Evolutionary conservation across 169 alveolate species (phyloP), one percentile per base, ranked within the genome.

Genomic region (Plasmodium berghei): DNA sequence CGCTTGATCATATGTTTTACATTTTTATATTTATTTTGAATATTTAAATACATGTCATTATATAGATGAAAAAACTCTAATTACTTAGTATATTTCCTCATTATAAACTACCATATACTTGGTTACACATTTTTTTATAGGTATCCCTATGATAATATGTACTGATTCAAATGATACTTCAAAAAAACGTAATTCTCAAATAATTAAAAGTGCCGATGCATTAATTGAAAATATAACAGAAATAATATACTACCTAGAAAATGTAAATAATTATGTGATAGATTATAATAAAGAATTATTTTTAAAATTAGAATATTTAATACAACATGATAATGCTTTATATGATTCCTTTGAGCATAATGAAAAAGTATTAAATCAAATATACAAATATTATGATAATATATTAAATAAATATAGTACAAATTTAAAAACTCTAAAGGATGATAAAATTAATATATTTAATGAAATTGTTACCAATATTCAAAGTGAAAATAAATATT

Each of bases 271-370:
- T 52, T 77, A 77, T 26, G 49, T 77, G 42, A 54, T 77, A 54
- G 89, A 77, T 52, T 77, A 63, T 63, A 77, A 77, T 22, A 77
- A 77, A 24, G 89, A 77, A 18, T 22, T 77, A 55, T 46, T 63
- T 22, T 49, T n/a, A 12, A 77, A 77, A 52, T 64, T 77, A 42
- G 89, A 77, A 28, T 46, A 63, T 42, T 24, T 77, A 42, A 59
- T 77, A 26, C 89, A 77, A 22, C 77, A 77, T 56, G 89, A 77
- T 40, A 42, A 69, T 20, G 34, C 12, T 28, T 45, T 77, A 22
- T 77, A 77, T 45, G 89, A 77, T 42, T 46, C 89, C 9, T 77
- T 63, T 64, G 89, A 77, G 16, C 62, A 64, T 20, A 77, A 77
- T 28, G 89, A 77, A 52, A 63, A 49, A 28, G 54, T 77, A 8